Evolutionary conservation across 1,139 yeast species (phyloP).

Genomic region (Spencermartinsiella ligniputridi): DNA sequence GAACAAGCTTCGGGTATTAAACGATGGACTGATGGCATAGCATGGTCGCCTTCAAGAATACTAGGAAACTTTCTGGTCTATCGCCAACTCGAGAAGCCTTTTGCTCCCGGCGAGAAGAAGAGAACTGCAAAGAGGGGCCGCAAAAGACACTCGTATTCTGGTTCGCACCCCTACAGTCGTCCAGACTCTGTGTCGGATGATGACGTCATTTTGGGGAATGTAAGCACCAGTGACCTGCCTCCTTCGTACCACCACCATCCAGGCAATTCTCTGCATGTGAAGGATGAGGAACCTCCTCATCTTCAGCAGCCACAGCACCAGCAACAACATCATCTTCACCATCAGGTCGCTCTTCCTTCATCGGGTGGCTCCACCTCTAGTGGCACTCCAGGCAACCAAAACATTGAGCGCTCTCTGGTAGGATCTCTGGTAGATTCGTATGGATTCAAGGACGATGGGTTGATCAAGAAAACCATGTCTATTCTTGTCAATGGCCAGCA

Average conservation of each 20-base stretch:
- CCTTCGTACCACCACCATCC: conserved; percentile 2
- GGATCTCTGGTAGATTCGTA: conserved; percentile 59
- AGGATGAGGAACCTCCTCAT: conserved; percentile 2
- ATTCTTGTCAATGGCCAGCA: conserved; percentile 41
- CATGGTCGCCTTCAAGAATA: conserved; percentile 89
- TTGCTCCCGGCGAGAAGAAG: conserved; percentile 40
- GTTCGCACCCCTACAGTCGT: conserved; percentile 7
- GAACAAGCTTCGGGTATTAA: conserved; percentile 81
- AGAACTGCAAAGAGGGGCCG: conserved; percentile 31
- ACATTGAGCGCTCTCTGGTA: conserved; percentile 38
- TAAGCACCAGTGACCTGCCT: background rate
- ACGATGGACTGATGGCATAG: conserved; percentile 91
- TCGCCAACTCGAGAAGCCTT: conserved; percentile 64
- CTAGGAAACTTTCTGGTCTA: conserved; percentile 79
- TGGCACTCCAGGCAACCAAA: conserved; percentile 5
- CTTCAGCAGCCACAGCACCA: background rate
- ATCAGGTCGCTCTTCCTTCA: conserved; percentile 2
- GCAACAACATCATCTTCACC: conserved; percentile 1
- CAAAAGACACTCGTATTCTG: conserved; percentile 18
- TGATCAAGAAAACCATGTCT: conserved; percentile 78
- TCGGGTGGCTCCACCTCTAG: background rate
- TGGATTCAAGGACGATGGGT: conserved; percentile 69
- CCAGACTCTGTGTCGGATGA: background rate
- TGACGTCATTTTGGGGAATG: background rate
- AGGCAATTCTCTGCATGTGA: conserved; percentile 6